phyloP scores from a whole-genome alignment of 495 filamentous ascomycete species.

The Tricharina praecox region DNA sequence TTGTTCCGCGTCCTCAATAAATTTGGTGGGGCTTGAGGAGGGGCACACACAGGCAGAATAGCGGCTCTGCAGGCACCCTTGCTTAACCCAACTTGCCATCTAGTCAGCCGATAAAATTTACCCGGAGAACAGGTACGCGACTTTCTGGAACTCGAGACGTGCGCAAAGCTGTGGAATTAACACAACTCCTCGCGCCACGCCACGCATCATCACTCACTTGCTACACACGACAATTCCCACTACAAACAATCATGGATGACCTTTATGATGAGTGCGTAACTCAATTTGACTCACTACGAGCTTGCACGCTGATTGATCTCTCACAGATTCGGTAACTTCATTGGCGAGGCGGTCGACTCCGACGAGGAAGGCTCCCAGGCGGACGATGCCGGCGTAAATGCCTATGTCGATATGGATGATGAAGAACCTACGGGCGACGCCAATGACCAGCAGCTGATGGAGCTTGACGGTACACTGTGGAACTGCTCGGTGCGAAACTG shows the following conservation, averaged over 20 bases:
- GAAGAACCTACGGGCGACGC: constrained; percentile 46
- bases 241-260: constrained; percentile 45
- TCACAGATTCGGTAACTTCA: constrained; percentile 84
- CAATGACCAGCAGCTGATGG: constrained; percentile 76
- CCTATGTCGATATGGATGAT: constrained; percentile 66
- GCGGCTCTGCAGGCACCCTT: too few relatives aligned
- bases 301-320: constrained; percentile 15
- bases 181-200: too few relatives aligned
- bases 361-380: constrained; percentile 60
- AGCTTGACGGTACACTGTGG: constrained; percentile 54
- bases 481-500: not conserved
- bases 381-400: constrained; percentile 47
- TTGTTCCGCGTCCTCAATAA: too few relatives aligned
- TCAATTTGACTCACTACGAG: not conserved
- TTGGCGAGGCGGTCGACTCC: constrained; percentile 77
- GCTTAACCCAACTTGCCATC: too few relatives aligned
- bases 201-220: too few relatives aligned
- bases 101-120: too few relatives aligned
- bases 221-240: too few relatives aligned
- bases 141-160: too few relatives aligned
- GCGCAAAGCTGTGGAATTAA: too few relatives aligned
- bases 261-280: constrained; percentile 60
- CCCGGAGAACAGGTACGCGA: too few relatives aligned
- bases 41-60: too few relatives aligned
- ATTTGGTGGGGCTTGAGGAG: too few relatives aligned